A percentile compares a stretch with the other conserved stretches of the same genome.
Conservation (phyloP, 257 asterid species). For the Buddleja alternifolia region DNA sequence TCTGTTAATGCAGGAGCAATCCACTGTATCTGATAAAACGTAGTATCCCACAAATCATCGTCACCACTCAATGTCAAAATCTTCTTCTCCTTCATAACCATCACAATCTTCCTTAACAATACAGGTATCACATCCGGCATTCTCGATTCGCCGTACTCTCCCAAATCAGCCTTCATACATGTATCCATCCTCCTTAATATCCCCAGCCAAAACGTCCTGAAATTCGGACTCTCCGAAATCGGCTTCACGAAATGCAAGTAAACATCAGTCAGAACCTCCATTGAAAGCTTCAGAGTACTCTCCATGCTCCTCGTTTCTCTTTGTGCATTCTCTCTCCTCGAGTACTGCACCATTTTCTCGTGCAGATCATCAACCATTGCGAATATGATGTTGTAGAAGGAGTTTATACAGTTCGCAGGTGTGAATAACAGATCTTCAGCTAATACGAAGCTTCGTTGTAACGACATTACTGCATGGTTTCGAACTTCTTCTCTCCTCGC, state of each 20-base stretch:
- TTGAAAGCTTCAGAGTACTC: constrained; percentile 71
- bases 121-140: constrained; percentile 61
- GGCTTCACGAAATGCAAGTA: constrained; percentile 67
- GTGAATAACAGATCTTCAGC: constrained; percentile 78
- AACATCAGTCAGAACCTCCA: constrained; percentile 76
- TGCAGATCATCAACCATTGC: constrained; percentile 90
- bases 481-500: constrained; percentile 90
- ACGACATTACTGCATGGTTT: constrained; percentile 78
- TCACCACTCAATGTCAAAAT: constrained; percentile 59
- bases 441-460: constrained; percentile 63
- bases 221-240: constrained; percentile 70
- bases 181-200: constrained; percentile 83
- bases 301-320: constrained; percentile 93
- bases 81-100: constrained; percentile 69
- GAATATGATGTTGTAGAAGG: constrained; percentile 70
- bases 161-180: constrained; percentile 83
- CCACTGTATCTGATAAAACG: constrained; percentile 87
- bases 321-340: constrained; percentile 78
- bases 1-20: constrained; percentile 82
- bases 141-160: constrained; percentile 74
- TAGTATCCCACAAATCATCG: constrained; percentile 84
- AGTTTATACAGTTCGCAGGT: constrained; percentile 67
- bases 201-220: constrained; percentile 83
- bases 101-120: constrained; percentile 60
- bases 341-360: constrained; percentile 89